These are phyloP conservation scores for Botrytis cinerea DNA, from an alignment of 2,329 filamentous ascomycete species.

Conservation along the genomic window DNA sequence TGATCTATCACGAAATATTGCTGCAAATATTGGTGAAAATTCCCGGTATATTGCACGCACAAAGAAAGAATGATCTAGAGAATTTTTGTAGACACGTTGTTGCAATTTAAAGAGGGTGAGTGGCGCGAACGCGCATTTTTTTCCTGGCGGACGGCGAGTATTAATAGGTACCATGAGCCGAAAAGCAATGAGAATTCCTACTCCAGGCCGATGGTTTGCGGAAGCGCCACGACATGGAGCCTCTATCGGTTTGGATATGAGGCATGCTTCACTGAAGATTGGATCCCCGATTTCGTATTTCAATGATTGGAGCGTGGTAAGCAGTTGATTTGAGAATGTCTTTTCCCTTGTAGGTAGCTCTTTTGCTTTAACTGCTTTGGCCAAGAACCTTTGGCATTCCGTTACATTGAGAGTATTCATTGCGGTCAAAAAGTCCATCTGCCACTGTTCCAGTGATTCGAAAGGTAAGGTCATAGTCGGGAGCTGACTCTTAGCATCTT, in stretches of 20 bases:
- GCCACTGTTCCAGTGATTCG: conserved; percentile 54
- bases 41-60: conserved; percentile 62
- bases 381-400: conserved; percentile 45
- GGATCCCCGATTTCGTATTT: conserved; percentile 47
- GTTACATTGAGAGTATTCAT: conserved; percentile 51
- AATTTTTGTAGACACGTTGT: conserved; percentile 60
- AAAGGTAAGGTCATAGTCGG: conserved; percentile 59
- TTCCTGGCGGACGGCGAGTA: conserved; percentile 51
- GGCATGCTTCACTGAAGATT: conserved; percentile 49
- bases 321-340: conserved; percentile 50
- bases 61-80: conserved; percentile 59
- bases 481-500: conserved; percentile 56
- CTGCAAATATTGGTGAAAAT: conserved; percentile 51
- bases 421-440: conserved; percentile 53
- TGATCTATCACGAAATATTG: not conserved
- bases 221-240: conserved; percentile 45
- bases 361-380: conserved; percentile 40
- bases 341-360: conserved; percentile 45
- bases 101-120: conserved; percentile 66
- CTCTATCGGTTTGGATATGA: conserved; percentile 47
- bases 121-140: conserved; percentile 60
- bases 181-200: conserved; percentile 54
- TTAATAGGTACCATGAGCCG: conserved; percentile 64
- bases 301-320: conserved; percentile 47
- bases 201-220: conserved; percentile 37